Conservation (phyloP, 2,329 filamentous ascomycete genomes). For the Calonectria leucothoes region DNA sequence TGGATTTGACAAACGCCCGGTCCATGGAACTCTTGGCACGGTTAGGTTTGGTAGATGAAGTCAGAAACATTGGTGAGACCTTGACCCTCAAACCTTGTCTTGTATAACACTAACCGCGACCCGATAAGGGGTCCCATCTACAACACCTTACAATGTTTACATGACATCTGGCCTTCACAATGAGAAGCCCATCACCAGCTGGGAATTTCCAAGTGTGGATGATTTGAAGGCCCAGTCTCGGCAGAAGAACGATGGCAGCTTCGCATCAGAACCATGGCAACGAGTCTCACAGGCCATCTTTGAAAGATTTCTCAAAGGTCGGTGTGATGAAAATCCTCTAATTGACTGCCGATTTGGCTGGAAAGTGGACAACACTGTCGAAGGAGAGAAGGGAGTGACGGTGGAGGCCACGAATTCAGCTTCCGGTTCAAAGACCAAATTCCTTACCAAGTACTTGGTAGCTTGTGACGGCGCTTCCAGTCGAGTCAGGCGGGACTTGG, state of each 20-base stretch:
- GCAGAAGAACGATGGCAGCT: background rate
- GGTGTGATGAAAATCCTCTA: background rate
- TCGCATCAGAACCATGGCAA: slow-evolving; percentile 1
- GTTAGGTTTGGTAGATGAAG: background rate
- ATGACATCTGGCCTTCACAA: background rate
- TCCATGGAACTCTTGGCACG: background rate
- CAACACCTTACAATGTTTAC: background rate
- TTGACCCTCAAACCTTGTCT: background rate
- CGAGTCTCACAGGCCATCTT: background rate
- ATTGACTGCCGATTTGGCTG: background rate
- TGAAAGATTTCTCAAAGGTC: background rate
- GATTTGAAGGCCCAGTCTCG: background rate
- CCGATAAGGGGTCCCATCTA: background rate
- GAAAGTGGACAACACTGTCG: background rate
- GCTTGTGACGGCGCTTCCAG: slow-evolving; percentile 1
- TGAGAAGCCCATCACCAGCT: background rate
- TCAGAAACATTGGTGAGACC: background rate
- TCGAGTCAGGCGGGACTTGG: background rate
- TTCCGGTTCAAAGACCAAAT: background rate
- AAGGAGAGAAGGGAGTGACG: background rate
- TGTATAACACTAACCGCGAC: background rate
- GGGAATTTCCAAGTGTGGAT: background rate
- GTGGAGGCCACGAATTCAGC: background rate
- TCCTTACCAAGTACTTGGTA: background rate
- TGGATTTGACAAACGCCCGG: background rate